phyloP scores from a whole-genome alignment of 768 basidiomycete species.

The Serendipita sp. region DNA sequence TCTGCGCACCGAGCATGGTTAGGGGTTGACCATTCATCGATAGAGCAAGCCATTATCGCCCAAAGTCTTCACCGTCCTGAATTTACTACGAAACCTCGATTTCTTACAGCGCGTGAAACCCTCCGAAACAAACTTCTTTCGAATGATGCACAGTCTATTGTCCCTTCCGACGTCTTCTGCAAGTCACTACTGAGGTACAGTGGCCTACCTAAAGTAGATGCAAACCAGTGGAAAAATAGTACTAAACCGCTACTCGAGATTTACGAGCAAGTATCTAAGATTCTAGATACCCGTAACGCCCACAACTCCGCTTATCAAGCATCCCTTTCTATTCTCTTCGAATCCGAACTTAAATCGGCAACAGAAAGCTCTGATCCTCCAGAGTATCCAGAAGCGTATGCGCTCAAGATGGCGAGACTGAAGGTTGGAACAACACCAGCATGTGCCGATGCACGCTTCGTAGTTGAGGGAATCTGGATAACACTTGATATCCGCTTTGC shows the following conservation, averaged over 20 bases:
- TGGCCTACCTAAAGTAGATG: conserved; percentile 18
- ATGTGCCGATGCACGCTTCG: conserved; percentile 39
- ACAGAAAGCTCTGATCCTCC: conserved; percentile 30
- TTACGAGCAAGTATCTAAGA: conserved; percentile 25
- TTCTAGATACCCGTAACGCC: conserved; percentile 34
- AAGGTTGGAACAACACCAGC: conserved; percentile 44
- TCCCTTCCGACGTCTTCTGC: conserved; percentile 20
- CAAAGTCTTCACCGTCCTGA: not conserved
- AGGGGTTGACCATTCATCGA: not conserved
- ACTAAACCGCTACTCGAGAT: conserved; percentile 22
- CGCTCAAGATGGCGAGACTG: conserved; percentile 33
- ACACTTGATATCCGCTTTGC: conserved; percentile 37
- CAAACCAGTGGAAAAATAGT: conserved; percentile 25
- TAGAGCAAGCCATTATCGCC: not conserved
- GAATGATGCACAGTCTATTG: conserved; percentile 24
- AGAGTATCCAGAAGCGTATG: conserved; percentile 28
- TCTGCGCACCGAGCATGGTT: conserved; percentile 18
- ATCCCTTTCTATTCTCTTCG: conserved; percentile 25
- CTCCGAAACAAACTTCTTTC: not conserved
- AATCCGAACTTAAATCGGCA: conserved; percentile 32
- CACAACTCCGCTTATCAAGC: conserved; percentile 28
- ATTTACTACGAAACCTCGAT: not conserved
- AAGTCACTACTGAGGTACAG: conserved; percentile 2
- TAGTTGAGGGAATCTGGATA: conserved; percentile 42
- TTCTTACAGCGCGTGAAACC: not conserved